phyloP scores from a whole-genome alignment of 108 stramenopile species.

The Stephanodiscus minutulus region DNA sequence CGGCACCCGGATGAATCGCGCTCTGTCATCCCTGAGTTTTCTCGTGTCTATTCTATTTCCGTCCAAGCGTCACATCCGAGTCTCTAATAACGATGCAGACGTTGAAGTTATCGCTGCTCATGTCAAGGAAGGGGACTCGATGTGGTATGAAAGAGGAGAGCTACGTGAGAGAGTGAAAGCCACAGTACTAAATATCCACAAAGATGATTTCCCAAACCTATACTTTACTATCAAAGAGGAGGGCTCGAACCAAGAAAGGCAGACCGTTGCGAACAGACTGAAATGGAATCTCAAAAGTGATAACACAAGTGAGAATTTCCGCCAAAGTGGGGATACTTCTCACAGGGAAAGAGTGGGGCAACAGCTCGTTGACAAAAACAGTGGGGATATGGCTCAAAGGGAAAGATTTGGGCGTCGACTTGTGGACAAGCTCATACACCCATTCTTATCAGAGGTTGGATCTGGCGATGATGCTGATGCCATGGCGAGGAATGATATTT shows the following conservation, averaged over 20 bases:
- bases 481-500: slow-evolving; percentile 6
- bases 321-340: not conserved
- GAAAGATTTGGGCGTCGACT: slow-evolving; percentile 34
- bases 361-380: not conserved
- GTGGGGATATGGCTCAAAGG: not conserved
- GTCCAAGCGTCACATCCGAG: slow-evolving; percentile 1
- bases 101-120: slow-evolving; percentile 8
- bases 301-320: not conserved
- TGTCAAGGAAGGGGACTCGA: slow-evolving; percentile 55
- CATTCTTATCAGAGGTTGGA: slow-evolving; percentile 7
- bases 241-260: slow-evolving; percentile 51
- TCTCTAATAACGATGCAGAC: not conserved
- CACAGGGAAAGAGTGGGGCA: too few species aligned
- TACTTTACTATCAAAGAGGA: slow-evolving; percentile 70
- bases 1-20: not conserved
- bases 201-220: slow-evolving; percentile 64
- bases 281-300: slow-evolving; percentile 24
- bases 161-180: slow-evolving; percentile 36
- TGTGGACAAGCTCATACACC: slow-evolving; percentile 46
- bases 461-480: slow-evolving; percentile 13
- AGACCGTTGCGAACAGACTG: slow-evolving; percentile 67
- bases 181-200: slow-evolving; percentile 68
- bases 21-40: slow-evolving; percentile 31
- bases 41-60: slow-evolving; percentile 29
- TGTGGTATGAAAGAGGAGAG: slow-evolving; percentile 69